phyloP scores from a whole-genome alignment of 2,329 filamentous ascomycete genomes.

The Zymoseptoria crescenta region DNA sequence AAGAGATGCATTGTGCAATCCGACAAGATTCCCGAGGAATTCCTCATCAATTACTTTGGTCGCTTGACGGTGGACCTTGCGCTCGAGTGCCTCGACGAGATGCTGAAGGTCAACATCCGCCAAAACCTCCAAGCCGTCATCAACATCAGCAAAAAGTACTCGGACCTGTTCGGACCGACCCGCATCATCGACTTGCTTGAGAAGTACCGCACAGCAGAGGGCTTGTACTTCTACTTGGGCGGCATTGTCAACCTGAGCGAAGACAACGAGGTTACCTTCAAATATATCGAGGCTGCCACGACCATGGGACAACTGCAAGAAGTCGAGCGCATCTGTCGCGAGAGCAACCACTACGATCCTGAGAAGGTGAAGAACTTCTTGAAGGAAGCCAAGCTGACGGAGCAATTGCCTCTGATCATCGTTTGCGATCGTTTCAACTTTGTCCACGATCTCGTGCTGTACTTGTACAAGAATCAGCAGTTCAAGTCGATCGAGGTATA shows the following conservation, averaged over 20 bases:
- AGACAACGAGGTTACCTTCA: slow-evolving; percentile 94
- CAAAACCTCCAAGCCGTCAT: slow-evolving; percentile 94
- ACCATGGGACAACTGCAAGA: slow-evolving; percentile 90
- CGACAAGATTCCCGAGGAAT: slow-evolving; percentile 82
- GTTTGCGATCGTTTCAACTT: slow-evolving; percentile 99
- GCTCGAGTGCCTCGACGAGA: slow-evolving; percentile 86
- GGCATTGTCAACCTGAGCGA: slow-evolving; percentile 97
- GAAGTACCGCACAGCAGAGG: slow-evolving; percentile 95
- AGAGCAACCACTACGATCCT: slow-evolving; percentile 77
- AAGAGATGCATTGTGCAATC: slow-evolving; percentile 85
- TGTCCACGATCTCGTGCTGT: slow-evolving; percentile 90
- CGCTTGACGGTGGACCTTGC: slow-evolving; percentile 93
- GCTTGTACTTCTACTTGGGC: slow-evolving; percentile 95
- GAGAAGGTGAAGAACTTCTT: slow-evolving; percentile 99
- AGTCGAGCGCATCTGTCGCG: slow-evolving; percentile 93
- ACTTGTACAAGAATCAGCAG: slow-evolving; percentile 97
- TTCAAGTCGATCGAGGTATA: slow-evolving; percentile 99
- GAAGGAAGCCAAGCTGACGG: slow-evolving; percentile 85
- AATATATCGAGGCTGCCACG: slow-evolving; percentile 96
- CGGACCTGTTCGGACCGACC: slow-evolving; percentile 81
- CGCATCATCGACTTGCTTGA: slow-evolving; percentile 89
- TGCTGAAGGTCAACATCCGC: slow-evolving; percentile 94
- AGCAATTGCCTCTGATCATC: slow-evolving; percentile 94
- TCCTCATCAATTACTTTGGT: slow-evolving; percentile 87
- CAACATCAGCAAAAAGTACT: slow-evolving; percentile 95